Conservation (phyloP, 768 basidiomycete genomes). For the Hemileccinum rubropunctum region DNA sequence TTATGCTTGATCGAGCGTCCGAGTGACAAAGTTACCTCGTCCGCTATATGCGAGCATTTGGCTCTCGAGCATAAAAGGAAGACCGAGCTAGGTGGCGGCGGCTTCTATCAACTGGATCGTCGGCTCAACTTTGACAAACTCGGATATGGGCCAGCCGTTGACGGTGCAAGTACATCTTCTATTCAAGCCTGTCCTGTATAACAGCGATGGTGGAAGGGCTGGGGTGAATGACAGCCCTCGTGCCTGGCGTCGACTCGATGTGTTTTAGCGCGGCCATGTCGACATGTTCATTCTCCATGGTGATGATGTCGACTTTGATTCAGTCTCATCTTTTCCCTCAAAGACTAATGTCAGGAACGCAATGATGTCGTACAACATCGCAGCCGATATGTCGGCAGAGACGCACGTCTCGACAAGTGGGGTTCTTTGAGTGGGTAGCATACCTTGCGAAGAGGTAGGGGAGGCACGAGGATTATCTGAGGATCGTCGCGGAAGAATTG, state of each 20-base stretch:
- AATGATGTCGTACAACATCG: too few relatives aligned
- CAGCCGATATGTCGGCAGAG: too few relatives aligned
- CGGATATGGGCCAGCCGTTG: constrained; percentile 50
- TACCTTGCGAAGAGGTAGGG: constrained; percentile 92
- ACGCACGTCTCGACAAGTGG: constrained; percentile 92
- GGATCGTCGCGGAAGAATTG: constrained; percentile 94
- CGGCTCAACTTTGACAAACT: constrained; percentile 60
- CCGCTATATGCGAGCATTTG: constrained; percentile 97
- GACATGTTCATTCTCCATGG: constrained; percentile 97
- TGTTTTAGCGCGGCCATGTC: constrained; percentile 69
- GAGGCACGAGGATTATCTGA: constrained; percentile 87
- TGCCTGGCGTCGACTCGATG: constrained; percentile 27
- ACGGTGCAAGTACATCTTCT: constrained; percentile 58
- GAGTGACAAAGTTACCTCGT: constrained; percentile 83
- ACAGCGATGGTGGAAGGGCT: constrained; percentile 75
- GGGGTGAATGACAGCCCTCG: constrained; percentile 56
- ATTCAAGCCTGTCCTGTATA: constrained; percentile 77
- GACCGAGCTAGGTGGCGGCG: constrained; percentile 60
- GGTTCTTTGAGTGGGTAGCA: constrained; percentile 92
- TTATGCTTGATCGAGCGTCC: constrained; percentile 47
- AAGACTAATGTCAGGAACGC: too few relatives aligned
- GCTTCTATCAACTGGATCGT: constrained; percentile 48
- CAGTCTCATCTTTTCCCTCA: too few relatives aligned
- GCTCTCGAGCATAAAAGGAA: constrained; percentile 95
- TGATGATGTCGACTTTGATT: constrained; percentile 84